phyloP scores from a whole-genome alignment of 176 grass and related monocot species.

The Phragmites australis region DNA sequence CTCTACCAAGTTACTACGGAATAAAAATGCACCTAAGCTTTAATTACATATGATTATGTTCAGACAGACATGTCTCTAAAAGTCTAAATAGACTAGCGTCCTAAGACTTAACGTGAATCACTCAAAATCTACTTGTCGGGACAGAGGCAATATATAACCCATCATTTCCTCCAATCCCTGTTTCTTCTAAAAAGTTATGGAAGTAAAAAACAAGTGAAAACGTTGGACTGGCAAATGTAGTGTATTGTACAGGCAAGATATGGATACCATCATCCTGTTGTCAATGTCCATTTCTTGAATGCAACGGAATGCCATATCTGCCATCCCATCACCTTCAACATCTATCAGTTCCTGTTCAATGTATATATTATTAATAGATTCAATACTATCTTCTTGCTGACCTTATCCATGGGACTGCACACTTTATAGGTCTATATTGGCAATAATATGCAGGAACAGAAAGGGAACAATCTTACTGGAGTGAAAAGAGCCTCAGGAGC shows the following conservation, averaged over 20 bases:
- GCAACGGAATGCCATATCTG: conserved; percentile 93
- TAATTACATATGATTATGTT: conserved; percentile 1
- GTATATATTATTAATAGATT: conserved; percentile 12
- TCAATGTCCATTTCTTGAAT: conserved; percentile 99
- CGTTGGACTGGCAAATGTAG: conserved; percentile 7
- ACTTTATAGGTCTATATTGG: not conserved
- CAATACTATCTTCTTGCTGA: conserved; percentile 1
- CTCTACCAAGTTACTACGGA: not conserved
- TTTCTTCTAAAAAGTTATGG: not conserved
- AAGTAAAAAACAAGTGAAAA: not conserved
- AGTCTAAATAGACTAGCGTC: conserved; percentile 1
- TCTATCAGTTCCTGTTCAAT: conserved; percentile 82
- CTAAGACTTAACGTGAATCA: not conserved
- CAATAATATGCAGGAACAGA: conserved; percentile 5
- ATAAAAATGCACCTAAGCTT: not conserved
- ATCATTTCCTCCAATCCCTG: conserved; percentile 3
- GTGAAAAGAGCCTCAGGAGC: conserved; percentile 96
- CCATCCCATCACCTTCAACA: conserved; percentile 97
- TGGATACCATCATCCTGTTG: conserved; percentile 82
- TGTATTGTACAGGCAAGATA: conserved; percentile 10
- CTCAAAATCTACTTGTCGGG: not conserved
- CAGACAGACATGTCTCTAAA: not conserved
- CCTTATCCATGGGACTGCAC: not conserved
- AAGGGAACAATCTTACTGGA: conserved; percentile 60
- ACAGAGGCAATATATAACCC: conserved; percentile 22